phyloP scores from a whole-genome alignment of 768 basidiomycete species.

The Neoboletus subvelutipes region DNA sequence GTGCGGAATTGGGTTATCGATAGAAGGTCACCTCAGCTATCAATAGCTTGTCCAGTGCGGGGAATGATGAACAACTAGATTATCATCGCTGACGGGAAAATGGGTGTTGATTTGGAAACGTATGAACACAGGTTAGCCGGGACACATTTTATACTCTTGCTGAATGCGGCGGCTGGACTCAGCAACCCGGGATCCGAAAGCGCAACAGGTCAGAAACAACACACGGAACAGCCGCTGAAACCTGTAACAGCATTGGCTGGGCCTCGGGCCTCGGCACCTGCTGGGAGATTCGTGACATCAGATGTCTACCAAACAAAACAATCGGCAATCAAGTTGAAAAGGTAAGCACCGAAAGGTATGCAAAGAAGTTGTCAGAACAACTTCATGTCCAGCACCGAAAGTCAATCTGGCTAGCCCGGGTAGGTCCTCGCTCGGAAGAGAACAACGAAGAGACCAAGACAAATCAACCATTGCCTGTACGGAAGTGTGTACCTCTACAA shows the following conservation, averaged over 20 bases:
- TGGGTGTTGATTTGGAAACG: slow-evolving; percentile 1
- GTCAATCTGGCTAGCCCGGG: neutral
- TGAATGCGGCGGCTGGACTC: neutral
- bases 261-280: neutral
- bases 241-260: neutral
- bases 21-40: slow-evolving; percentile 27
- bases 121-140: neutral
- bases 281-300: neutral
- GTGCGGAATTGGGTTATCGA: slow-evolving; percentile 19
- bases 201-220: neutral
- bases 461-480: neutral
- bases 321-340: slow-evolving; percentile 7
- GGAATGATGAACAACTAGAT: slow-evolving; percentile 16
- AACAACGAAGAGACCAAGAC: neutral
- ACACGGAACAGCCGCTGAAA: neutral
- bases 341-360: neutral
- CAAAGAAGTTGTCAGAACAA: neutral
- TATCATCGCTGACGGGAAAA: slow-evolving; percentile 8
- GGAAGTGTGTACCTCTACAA: neutral
- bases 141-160: slow-evolving; percentile 13
- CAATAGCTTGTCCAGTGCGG: slow-evolving; percentile 15
- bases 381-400: neutral
- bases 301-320: neutral
- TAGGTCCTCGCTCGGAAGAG: neutral
- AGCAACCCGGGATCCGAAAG: slow-evolving; percentile 10